A percentile compares a stretch with the other conserved stretches of the same genome.
phyloP scores from a whole-genome alignment of 1,284 basidiomycete genomes.

The Boletus semigastroideus region DNA sequence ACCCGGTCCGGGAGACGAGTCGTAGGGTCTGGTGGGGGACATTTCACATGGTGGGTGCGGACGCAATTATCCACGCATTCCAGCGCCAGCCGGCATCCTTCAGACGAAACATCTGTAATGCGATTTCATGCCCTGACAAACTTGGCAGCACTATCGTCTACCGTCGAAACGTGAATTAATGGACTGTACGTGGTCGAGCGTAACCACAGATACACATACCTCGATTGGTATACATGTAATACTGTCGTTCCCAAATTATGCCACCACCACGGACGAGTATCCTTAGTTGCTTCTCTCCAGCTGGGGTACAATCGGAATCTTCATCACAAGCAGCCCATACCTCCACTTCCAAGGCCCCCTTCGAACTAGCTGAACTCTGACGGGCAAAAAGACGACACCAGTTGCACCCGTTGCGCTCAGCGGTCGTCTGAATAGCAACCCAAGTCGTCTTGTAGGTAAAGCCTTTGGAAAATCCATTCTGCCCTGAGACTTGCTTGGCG shows the following conservation, averaged over 20 bases:
- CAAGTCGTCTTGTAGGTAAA: slow-evolving; percentile 1
- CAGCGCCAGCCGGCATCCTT: background rate
- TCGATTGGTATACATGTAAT: slow-evolving; percentile 1
- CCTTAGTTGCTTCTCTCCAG: background rate
- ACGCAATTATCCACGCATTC: background rate
- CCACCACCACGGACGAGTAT: background rate
- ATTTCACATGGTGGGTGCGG: background rate
- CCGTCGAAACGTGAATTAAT: background rate
- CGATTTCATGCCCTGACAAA: slow-evolving; percentile 1
- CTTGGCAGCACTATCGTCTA: background rate
- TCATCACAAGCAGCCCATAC: background rate
- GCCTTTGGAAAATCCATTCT: background rate
- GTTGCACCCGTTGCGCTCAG: background rate
- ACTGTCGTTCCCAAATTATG: background rate
- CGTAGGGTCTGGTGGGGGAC: background rate
- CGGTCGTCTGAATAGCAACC: background rate
- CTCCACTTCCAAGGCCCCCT: background rate
- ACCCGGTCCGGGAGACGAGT: slow-evolving; percentile 1
- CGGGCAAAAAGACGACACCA: background rate
- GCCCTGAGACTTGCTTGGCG: background rate
- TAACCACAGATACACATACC: background rate
- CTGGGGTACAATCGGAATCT: background rate
- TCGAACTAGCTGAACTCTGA: background rate
- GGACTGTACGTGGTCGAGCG: background rate
- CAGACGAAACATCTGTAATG: background rate